Evolutionary conservation across 129 eudicot species (phyloP).

Genomic region (Sambucus nigra): DNA sequence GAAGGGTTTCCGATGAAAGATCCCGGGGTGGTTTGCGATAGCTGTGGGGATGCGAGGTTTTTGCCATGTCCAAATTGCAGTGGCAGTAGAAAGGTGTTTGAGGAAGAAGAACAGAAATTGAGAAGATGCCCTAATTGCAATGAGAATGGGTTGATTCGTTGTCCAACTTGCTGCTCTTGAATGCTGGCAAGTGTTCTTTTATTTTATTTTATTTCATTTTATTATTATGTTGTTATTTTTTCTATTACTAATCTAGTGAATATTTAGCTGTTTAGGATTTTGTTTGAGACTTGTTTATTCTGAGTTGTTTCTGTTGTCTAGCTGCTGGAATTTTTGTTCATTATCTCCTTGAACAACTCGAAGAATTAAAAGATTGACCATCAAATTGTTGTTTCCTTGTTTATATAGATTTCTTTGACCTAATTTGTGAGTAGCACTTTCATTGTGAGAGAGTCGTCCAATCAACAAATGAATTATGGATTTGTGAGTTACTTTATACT

Average conservation of each 20-base stretch:
- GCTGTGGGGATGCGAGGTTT: slow-evolving; percentile 87
- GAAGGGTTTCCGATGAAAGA: slow-evolving; percentile 53
- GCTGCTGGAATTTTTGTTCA: slow-evolving; percentile 16
- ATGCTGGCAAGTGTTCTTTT: not conserved
- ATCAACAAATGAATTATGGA: not conserved
- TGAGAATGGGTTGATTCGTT: slow-evolving; percentile 86
- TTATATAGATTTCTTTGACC: not conserved
- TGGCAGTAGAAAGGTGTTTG: slow-evolving; percentile 83
- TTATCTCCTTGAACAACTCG: slow-evolving; percentile 19
- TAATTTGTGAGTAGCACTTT: not conserved
- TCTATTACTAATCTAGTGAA: slow-evolving; percentile 1
- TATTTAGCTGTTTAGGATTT: slow-evolving; percentile 11
- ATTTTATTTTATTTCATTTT: slow-evolving; percentile 4
- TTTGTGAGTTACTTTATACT: not conserved
- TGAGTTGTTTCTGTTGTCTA: slow-evolving; percentile 16
- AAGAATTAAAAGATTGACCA: slow-evolving; percentile 12
- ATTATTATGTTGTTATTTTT: slow-evolving; percentile 12
- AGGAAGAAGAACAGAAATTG: slow-evolving; percentile 54
- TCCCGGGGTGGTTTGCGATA: slow-evolving; percentile 46
- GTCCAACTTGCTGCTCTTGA: slow-evolving; percentile 69
- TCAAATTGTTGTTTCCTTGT: not conserved
- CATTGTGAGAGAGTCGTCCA: not conserved
- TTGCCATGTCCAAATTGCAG: slow-evolving; percentile 66
- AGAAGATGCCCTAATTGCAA: slow-evolving; percentile 68
- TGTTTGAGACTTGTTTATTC: slow-evolving; percentile 7